Base-by-base conservation (phyloP, 352 stramenopile species). In the Globisporangium lucens region DNA sequence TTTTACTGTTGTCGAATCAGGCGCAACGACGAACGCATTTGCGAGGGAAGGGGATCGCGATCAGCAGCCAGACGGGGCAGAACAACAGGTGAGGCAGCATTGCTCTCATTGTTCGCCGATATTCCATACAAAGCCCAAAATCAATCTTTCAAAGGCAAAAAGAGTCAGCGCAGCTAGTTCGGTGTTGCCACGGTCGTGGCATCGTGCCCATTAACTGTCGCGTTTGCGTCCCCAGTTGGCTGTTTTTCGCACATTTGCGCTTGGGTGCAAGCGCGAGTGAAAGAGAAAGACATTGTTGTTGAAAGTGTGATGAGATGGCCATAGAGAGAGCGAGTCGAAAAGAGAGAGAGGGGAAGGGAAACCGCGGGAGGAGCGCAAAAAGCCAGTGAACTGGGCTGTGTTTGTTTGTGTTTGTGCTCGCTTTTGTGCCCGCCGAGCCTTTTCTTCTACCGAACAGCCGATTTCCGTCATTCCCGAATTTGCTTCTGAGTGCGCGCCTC, bases 381-480 rank as follows among this genome's bases (percentile, higher is more conserved):
- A 51, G 61, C 46, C 61, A 51, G 30, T 61, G 49, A 22, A 43
- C 29, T 15, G 56, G 10, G 56, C 20, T 27, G 0, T 24, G n/a
- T n/a, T 7, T 57, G 51, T 36, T 30, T 62, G 56, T 47, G 35
- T 47, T 47, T 30, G 10, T n/a, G 24, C 17, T 43, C 8, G n/a
- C 49, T 17, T 30, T n/a, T 13, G 30, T 15, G 30, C 15, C 4
- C 58, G 41, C n/a, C 58, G 3, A 63, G 58, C 58, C 58, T 56
- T 57, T 58, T 29, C 51, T 24, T 30, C 15, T 57, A n/a, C 51
- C 2, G 51, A 57, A 57, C 51, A 57, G 51, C 24, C 24, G 51
- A 57, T 35, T 58, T 13, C 10, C 12, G 10, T 24, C 60, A 66
- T 66, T 66, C 47, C 24, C 29, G 49, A 66, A 66, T 66, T 66